Base-by-base conservation (phyloP, 2,329 filamentous ascomycete species). In the Lizonia empirigonia region DNA sequence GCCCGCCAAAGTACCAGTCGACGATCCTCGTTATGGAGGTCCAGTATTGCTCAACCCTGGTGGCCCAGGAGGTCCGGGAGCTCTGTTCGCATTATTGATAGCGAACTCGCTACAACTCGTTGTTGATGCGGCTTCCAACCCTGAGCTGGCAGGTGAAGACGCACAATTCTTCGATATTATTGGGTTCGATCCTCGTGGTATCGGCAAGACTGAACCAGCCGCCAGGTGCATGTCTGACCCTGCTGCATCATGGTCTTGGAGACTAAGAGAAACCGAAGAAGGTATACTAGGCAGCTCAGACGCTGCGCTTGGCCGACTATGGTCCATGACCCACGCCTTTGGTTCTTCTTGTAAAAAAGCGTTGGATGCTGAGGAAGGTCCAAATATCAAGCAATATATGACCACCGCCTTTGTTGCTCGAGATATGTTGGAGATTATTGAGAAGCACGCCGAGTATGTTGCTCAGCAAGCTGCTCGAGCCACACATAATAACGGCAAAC, bases 361-460 rank as follows among this genome's bases (percentile, higher is more conserved):
- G 2, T 44, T 60, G n/a, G 61, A 60, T 1, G 56, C 59, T 5
- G 63, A 62, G 30, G 57, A 66, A 27, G 73, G 59, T 3, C 58
- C 64, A 2, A 60, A 77, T 30, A 75, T 77, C 55, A 74, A 73
- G 52, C 65, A 71, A 38, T 78, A 77, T 59, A 67, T 78, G 36
- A 75, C 74, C 13, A 81, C 79, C 0, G 76, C 77, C 1, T 75
- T 73, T 19, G 76, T 78, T 2, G 78, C 77, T 2, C 66, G 74
- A 30, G 79, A 82, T 53, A 80, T 82, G 77, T 63, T 82, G 7
- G 73, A 76, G 32, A 72, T 82, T 27, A 68, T 76, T 9, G 78
- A 82, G 53, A 69, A 60, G 24, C 71, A 78, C 33, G 76, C 70
- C 7, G 68, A 74, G 20, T 76, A 63, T 51, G 64, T 59, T 6